A percentile compares a stretch with the other conserved stretches of the same genome.
Evolutionary conservation across 2,329 filamentous ascomycete genomes (phyloP).

Genomic region (Stagonosporopsis rhizophila): DNA sequence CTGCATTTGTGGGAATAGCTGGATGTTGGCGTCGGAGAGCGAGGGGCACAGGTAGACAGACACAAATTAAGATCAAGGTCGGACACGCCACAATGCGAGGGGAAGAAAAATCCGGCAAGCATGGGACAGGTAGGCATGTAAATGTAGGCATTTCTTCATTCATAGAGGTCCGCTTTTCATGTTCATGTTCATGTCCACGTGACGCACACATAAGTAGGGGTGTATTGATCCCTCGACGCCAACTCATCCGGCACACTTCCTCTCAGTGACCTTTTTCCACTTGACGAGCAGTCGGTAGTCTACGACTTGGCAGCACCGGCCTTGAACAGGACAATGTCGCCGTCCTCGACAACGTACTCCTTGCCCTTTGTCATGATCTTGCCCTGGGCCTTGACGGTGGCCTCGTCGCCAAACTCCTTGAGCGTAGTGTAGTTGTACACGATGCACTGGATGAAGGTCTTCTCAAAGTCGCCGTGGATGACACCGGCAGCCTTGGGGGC

Average conservation of each 20-base stretch:
- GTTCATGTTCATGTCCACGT: neutral
- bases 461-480: slow-evolving; percentile 98
- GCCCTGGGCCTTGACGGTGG: slow-evolving; percentile 87
- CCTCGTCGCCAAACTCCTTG: slow-evolving; percentile 88
- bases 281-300: no score
- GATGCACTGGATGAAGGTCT: slow-evolving; percentile 97
- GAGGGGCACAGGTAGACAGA: slow-evolving; percentile 15
- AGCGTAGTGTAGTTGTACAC: slow-evolving; percentile 88
- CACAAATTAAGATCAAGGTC: neutral
- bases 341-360: slow-evolving; percentile 89
- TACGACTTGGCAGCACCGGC: slow-evolving; percentile 80
- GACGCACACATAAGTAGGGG: slow-evolving; percentile 23
- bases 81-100: no score
- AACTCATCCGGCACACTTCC: no score
- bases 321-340: slow-evolving; percentile 87
- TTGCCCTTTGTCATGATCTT: slow-evolving; percentile 99
- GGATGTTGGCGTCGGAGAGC: slow-evolving; percentile 45
- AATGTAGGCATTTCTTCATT: slow-evolving; percentile 26
- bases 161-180: slow-evolving; percentile 31
- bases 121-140: neutral
- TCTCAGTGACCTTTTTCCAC: no score
- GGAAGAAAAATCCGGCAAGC: neutral
- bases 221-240: neutral
- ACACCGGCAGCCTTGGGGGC: slow-evolving; percentile 97
- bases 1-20: slow-evolving; percentile 49